phyloP scores from a whole-genome alignment of 371 early-diverging fungal species.

The Mortierella sp. region DNA sequence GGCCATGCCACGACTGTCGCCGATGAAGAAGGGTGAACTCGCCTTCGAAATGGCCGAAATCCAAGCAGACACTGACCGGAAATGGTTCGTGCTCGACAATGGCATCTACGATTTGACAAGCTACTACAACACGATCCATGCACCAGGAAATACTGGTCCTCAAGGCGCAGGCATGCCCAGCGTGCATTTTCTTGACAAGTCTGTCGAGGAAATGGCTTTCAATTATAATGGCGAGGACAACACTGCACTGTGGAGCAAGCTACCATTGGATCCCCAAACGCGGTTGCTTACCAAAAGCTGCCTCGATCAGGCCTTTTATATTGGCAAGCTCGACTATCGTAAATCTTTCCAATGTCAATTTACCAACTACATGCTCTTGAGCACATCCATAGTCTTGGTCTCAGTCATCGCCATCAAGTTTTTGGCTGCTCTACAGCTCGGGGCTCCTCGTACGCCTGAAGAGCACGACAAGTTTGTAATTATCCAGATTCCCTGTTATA shows the following conservation, averaged over 20 bases:
- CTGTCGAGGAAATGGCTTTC: conserved; percentile 67
- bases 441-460: conserved; percentile 80
- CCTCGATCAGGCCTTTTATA: conserved; percentile 87
- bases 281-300: conserved; percentile 69
- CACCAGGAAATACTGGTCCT: conserved; percentile 39
- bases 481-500: conserved; percentile 88
- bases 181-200: conserved; percentile 35
- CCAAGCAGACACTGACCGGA: conserved; percentile 54
- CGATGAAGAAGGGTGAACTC: conserved; percentile 63
- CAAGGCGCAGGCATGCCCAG: conserved; percentile 68
- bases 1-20: conserved; percentile 30
- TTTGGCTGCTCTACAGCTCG: conserved; percentile 91
- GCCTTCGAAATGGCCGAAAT: conserved; percentile 55
- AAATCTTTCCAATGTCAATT: conserved; percentile 88
- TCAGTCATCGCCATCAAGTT: conserved; percentile 93
- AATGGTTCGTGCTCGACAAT: conserved; percentile 74
- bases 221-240: conserved; percentile 71
- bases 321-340: conserved; percentile 90
- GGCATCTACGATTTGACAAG: conserved; percentile 72
- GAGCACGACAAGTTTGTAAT: conserved; percentile 93
- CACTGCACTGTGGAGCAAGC: conserved; percentile 59
- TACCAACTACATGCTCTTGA: conserved; percentile 87
- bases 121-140: conserved; percentile 58
- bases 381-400: conserved; percentile 83
- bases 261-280: conserved; percentile 69